A percentile compares a stretch with the other conserved stretches of the same genome.
Conservation (phyloP, 805 yeast species). For the Cyberlindnera mycetangii region DNA sequence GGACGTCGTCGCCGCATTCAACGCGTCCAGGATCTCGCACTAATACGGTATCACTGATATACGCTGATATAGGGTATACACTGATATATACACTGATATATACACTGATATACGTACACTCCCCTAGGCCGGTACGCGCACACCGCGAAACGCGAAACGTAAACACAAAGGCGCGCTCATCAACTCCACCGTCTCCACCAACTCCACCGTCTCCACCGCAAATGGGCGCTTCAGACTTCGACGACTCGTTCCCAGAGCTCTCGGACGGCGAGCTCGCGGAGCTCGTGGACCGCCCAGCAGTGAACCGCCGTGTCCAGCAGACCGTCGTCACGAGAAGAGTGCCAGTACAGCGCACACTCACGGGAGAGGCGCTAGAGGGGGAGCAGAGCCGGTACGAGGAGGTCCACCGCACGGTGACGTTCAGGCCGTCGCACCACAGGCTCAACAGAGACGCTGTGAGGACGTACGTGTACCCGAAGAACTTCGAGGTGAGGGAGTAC, state of each 20-base stretch:
- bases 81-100: too few species aligned
- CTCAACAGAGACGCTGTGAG: slow-evolving; percentile 37
- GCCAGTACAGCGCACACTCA: slow-evolving; percentile 36
- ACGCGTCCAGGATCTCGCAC: slow-evolving; percentile 21
- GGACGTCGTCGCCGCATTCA: slow-evolving; percentile 57
- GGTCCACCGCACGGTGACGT: slow-evolving; percentile 32
- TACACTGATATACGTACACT: too few species aligned
- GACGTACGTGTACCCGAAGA: slow-evolving; percentile 78
- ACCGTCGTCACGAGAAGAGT: slow-evolving; percentile 28
- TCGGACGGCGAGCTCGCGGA: slow-evolving; percentile 28
- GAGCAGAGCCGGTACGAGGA: slow-evolving; percentile 34
- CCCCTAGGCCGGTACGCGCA: too few species aligned
- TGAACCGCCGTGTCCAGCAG: slow-evolving; percentile 32
- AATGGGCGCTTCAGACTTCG: slow-evolving; percentile 2
- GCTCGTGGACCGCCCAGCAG: slow-evolving; percentile 26
- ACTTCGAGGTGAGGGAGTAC: slow-evolving; percentile 80
- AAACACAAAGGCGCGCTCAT: too few species aligned
- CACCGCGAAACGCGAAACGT: too few species aligned
- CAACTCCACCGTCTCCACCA: too few species aligned
- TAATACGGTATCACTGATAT: too few species aligned
- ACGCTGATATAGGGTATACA: too few species aligned
- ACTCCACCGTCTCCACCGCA: too few species aligned
- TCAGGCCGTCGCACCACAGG: slow-evolving; percentile 49
- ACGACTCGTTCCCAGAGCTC: slow-evolving; percentile 28
- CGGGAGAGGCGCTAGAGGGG: slow-evolving; percentile 27